A percentile compares a stretch with the other conserved stretches of the same genome.
These are phyloP conservation scores for Tremella fuciformis DNA, from an alignment of 768 basidiomycete species.

Conservation along the genomic window DNA sequence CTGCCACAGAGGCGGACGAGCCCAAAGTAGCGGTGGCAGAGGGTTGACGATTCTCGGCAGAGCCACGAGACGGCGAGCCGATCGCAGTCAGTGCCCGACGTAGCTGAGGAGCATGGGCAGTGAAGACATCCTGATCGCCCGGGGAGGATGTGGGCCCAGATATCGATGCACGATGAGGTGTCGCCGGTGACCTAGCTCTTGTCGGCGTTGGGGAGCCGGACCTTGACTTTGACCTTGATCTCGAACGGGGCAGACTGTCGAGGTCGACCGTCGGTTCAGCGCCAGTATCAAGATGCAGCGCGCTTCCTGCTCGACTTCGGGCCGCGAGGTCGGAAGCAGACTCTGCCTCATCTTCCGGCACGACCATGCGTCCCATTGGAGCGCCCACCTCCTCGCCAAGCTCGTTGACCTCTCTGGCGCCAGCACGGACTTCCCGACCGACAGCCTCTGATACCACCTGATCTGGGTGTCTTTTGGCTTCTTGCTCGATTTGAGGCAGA, in stretches of 20 bases:
- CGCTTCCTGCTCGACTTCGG: too few species aligned
- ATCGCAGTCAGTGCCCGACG: slow-evolving; percentile 19
- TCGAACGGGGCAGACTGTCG: slow-evolving; percentile 16
- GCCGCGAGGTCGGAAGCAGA: too few species aligned
- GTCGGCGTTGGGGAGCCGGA: slow-evolving; percentile 30
- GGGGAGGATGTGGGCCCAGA: background rate
- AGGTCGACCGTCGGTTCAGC: background rate
- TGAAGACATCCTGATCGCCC: background rate
- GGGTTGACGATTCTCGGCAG: background rate
- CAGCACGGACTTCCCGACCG: background rate
- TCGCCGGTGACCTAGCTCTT: slow-evolving; percentile 3
- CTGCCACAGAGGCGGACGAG: background rate
- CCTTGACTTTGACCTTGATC: slow-evolving; percentile 7
- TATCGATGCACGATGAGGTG: slow-evolving; percentile 3
- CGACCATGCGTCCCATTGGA: background rate
- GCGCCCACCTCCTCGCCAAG: slow-evolving; percentile 18
- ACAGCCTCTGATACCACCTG: background rate
- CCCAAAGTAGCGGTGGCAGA: background rate
- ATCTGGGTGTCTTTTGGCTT: background rate
- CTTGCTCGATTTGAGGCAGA: slow-evolving; percentile 36
- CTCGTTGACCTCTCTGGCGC: slow-evolving; percentile 10
- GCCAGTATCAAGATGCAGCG: too few species aligned
- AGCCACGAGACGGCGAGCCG: slow-evolving; percentile 1
- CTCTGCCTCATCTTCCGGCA: background rate
- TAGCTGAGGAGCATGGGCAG: slow-evolving; percentile 11